Conservation (phyloP, 2,329 filamentous ascomycete genomes). For the Penicillium sp. region DNA sequence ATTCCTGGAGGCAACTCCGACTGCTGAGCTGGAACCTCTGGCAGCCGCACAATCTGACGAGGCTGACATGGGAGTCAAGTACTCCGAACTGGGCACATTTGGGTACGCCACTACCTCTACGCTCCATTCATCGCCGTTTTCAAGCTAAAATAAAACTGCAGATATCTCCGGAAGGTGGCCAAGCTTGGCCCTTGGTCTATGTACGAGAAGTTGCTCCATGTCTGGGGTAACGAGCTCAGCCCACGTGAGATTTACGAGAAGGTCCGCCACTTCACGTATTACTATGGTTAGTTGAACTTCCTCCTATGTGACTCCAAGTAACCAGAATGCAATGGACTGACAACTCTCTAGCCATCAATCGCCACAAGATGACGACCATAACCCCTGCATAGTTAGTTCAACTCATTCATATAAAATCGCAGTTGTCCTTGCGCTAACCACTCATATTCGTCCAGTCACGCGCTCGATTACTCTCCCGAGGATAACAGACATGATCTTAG, state of each 20-base stretch:
- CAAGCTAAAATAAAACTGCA: conserved; percentile 55
- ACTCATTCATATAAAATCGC: neutral
- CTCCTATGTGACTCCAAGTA: neutral
- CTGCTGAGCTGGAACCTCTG: conserved; percentile 67
- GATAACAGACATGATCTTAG: conserved; percentile 62
- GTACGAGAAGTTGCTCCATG: conserved; percentile 55
- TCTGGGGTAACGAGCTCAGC: conserved; percentile 47
- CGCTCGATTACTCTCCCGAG: conserved; percentile 54
- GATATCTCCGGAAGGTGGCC: conserved; percentile 56
- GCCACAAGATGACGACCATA: conserved; percentile 3
- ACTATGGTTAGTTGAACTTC: conserved; percentile 19
- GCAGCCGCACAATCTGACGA: conserved; percentile 61
- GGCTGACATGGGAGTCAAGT: conserved; percentile 57
- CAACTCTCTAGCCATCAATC: conserved; percentile 52
- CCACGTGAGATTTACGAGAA: conserved; percentile 52
- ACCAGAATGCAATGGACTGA: neutral
- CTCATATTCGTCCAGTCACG: conserved; percentile 38
- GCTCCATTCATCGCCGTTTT: neutral
- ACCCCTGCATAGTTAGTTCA: conserved; percentile 49
- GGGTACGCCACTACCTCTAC: conserved; percentile 30
- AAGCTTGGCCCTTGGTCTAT: conserved; percentile 58
- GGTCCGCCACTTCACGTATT: conserved; percentile 45
- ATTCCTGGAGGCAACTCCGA: conserved; percentile 66
- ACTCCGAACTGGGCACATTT: conserved; percentile 57
- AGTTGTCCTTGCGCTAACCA: neutral